These are phyloP conservation scores for Salix arbutifolia DNA, from an alignment of 345 rosid species.

Conservation along the genomic window DNA sequence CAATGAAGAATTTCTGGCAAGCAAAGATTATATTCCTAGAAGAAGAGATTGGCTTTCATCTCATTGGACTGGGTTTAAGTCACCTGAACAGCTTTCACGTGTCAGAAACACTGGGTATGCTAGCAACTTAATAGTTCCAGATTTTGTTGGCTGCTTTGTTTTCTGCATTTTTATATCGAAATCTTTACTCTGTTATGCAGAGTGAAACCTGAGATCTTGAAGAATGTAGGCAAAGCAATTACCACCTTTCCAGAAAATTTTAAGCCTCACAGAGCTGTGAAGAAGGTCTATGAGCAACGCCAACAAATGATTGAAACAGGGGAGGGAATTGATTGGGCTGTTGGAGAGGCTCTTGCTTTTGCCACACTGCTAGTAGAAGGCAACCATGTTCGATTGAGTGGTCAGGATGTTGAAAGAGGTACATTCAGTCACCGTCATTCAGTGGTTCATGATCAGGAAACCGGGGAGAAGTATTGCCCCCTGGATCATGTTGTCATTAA, in stretches of 20 bases:
- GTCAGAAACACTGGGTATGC: slow-evolving; percentile 68
- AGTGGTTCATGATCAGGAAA: slow-evolving; percentile 70
- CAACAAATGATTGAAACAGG: slow-evolving; percentile 73
- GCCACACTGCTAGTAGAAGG: slow-evolving; percentile 80
- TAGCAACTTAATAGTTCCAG: slow-evolving; percentile 2
- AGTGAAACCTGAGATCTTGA: slow-evolving; percentile 78
- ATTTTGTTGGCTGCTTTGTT: neutral
- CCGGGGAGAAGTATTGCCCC: slow-evolving; percentile 71
- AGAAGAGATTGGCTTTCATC: slow-evolving; percentile 83
- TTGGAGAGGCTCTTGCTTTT: slow-evolving; percentile 77
- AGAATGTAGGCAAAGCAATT: slow-evolving; percentile 74
- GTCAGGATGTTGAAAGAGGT: slow-evolving; percentile 91
- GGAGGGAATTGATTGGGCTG: slow-evolving; percentile 86
- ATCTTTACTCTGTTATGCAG: slow-evolving; percentile 33
- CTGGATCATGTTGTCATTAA: slow-evolving; percentile 62
- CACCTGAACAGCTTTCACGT: slow-evolving; percentile 80
- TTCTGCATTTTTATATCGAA: neutral
- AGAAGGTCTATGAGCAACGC: slow-evolving; percentile 72
- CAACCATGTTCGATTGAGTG: slow-evolving; percentile 84
- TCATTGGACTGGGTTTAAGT: slow-evolving; percentile 74
- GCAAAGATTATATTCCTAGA: slow-evolving; percentile 67
- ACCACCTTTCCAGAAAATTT: slow-evolving; percentile 60
- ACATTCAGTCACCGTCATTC: slow-evolving; percentile 81
- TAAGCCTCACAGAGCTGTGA: slow-evolving; percentile 74
- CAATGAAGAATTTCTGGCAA: slow-evolving; percentile 62